phyloP scores from a whole-genome alignment of 129 eudicot genomes.

The Deinandra increscens region DNA sequence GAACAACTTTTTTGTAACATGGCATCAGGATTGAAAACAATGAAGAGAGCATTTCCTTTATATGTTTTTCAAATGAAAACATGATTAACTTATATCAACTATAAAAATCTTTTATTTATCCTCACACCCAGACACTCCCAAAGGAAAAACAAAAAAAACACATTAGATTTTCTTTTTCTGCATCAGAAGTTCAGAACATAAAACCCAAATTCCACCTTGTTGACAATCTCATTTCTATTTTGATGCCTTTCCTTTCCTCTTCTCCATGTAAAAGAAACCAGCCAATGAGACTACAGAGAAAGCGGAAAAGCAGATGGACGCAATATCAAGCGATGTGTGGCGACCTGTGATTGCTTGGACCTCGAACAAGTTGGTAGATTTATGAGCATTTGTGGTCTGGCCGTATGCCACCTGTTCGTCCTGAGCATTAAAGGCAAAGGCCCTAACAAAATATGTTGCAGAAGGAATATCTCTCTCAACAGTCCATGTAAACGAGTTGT shows the following conservation, averaged over 20 bases:
- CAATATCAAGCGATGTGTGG: conserved; percentile 51
- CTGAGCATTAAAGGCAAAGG: conserved; percentile 36
- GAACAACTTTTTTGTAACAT: conserved; percentile 3
- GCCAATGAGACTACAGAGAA: conserved; percentile 58
- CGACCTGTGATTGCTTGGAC: conserved; percentile 58
- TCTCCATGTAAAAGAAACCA: conserved; percentile 76
- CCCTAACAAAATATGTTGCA: conserved; percentile 62
- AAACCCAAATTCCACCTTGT: not conserved
- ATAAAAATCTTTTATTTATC: conserved; percentile 20
- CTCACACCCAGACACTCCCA: conserved; percentile 11
- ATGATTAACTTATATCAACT: conserved; percentile 13
- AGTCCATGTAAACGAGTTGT: conserved; percentile 46
- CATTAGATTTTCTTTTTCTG: not conserved
- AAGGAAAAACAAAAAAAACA: conserved; percentile 12
- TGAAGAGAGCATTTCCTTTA: not conserved
- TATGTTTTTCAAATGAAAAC: not conserved
- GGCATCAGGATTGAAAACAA: conserved; percentile 10
- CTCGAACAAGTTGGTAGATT: conserved; percentile 35
- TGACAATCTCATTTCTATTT: conserved; percentile 35
- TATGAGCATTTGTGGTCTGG: conserved; percentile 41
- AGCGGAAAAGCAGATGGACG: conserved; percentile 55
- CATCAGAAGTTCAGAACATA: conserved; percentile 5
- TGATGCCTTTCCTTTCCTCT: conserved; percentile 50
- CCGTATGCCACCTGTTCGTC: conserved; percentile 47
- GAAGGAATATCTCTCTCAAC: conserved; percentile 45